A percentile compares a stretch with the other conserved stretches of the same genome.
Evolutionary conservation across 106 monocot species (phyloP).

Genomic region (Iris macrosiphon): DNA sequence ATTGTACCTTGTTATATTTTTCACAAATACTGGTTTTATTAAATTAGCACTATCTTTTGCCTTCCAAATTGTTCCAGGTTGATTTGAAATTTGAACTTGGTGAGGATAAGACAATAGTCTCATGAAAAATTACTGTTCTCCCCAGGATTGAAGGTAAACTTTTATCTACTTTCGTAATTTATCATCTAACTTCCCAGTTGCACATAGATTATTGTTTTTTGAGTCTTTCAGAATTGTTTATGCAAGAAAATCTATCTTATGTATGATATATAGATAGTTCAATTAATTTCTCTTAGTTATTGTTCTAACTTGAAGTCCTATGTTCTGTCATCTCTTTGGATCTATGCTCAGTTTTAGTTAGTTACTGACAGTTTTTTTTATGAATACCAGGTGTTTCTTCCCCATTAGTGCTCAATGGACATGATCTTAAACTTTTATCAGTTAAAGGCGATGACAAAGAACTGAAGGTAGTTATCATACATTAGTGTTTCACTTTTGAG

Average conservation of each 20-base stretch:
- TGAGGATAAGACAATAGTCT: slow-evolving; percentile 82
- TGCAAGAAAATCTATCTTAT: neutral
- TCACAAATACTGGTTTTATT: neutral
- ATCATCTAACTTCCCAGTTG: neutral
- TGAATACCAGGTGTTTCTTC: slow-evolving; percentile 34
- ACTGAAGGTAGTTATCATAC: slow-evolving; percentile 55
- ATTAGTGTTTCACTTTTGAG: too few species aligned
- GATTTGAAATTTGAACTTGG: slow-evolving; percentile 68
- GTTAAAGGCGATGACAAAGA: slow-evolving; percentile 87
- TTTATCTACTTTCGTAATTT: neutral
- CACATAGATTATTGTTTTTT: neutral
- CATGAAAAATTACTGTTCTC: slow-evolving; percentile 67
- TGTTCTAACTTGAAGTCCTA: neutral
- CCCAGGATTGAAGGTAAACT: slow-evolving; percentile 72
- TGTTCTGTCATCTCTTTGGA: neutral
- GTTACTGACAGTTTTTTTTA: slow-evolving; percentile 12
- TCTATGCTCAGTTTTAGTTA: neutral
- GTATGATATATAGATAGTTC: neutral
- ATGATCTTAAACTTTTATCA: slow-evolving; percentile 81
- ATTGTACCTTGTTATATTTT: too few species aligned
- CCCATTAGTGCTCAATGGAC: slow-evolving; percentile 84
- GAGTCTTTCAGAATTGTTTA: neutral
- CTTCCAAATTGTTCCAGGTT: slow-evolving; percentile 41
- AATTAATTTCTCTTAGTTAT: neutral
- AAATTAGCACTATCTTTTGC: neutral